A percentile compares a stretch with the other conserved stretches of the same genome.
Conservation (phyloP, 495 filamentous ascomycete species). For the Wilcoxina mikolae region DNA sequence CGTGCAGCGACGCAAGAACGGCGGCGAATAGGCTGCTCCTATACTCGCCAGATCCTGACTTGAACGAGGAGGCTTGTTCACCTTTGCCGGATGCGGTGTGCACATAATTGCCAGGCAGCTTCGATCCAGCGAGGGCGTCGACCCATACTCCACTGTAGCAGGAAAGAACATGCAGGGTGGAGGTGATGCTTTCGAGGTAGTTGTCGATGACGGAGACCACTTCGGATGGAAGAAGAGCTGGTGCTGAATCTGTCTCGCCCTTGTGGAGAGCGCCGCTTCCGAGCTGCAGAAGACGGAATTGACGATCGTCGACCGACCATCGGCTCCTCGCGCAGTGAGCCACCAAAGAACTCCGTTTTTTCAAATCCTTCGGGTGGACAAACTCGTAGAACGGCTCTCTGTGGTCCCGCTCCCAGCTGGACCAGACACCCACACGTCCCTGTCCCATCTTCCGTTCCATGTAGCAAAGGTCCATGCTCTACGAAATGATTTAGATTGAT, state of each 20-base stretch:
- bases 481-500: not conserved
- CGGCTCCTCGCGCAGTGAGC: not conserved
- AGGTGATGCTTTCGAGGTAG: not conserved
- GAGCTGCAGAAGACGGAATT: not conserved
- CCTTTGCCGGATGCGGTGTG: not conserved
- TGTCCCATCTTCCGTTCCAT: not conserved
- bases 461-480: not conserved
- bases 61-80: not conserved
- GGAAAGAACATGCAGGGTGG: not conserved
- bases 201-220: not conserved
- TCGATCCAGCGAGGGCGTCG: not conserved
- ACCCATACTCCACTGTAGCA: not conserved
- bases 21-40: not conserved
- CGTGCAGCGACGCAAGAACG: not conserved
- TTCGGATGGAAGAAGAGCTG: not conserved
- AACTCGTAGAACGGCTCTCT: not conserved
- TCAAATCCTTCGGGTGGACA: not conserved
- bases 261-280: not conserved
- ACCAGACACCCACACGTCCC: not conserved
- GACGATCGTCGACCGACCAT: not conserved
- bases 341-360: not conserved
- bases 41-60: not conserved
- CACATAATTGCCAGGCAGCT: not conserved
- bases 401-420: not conserved
- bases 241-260: not conserved